Evolutionary conservation across 345 rosid species (phyloP).

Genomic region (Brassica napus): DNA sequence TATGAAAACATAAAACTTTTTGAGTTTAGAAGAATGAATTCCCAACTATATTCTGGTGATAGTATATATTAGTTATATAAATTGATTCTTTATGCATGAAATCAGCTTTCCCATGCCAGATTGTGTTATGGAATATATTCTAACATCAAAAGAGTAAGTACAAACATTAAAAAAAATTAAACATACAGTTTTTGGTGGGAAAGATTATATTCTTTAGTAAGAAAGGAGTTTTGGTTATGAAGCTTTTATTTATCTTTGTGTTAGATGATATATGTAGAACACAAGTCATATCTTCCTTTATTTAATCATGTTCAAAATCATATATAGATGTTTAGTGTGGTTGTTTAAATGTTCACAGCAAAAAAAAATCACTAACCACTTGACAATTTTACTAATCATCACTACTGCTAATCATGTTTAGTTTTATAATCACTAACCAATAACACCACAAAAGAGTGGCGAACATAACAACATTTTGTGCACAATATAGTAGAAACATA

Average conservation of each 20-base stretch:
- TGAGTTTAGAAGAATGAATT: constrained; percentile 5
- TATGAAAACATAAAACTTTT: not conserved
- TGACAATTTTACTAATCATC: constrained; percentile 1
- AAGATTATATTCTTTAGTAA: constrained; percentile 8
- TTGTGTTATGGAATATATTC: constrained; percentile 38
- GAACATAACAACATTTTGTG: not conserved
- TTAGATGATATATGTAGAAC: not conserved
- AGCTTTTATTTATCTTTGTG: constrained; percentile 23
- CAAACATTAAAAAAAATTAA: not conserved
- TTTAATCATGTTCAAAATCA: not conserved
- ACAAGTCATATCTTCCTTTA: not conserved
- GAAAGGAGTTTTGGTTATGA: not conserved
- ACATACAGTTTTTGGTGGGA: not conserved
- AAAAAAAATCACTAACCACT: not conserved
- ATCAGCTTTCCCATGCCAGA: constrained; percentile 15
- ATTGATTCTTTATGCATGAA: not conserved
- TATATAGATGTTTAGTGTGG: not conserved
- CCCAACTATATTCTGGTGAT: constrained; percentile 11
- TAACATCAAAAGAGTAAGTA: constrained; percentile 23
- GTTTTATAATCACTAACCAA: not conserved
- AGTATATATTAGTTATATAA: not conserved
- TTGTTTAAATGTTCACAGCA: not conserved
- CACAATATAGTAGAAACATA: not conserved
- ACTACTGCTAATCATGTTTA: not conserved
- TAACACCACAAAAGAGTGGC: not conserved